Percentiles rank a stretch among this genome's conserved stretches.
Conservation (phyloP, 495 filamentous ascomycete genomes). For the Talaromyces ruber region DNA sequence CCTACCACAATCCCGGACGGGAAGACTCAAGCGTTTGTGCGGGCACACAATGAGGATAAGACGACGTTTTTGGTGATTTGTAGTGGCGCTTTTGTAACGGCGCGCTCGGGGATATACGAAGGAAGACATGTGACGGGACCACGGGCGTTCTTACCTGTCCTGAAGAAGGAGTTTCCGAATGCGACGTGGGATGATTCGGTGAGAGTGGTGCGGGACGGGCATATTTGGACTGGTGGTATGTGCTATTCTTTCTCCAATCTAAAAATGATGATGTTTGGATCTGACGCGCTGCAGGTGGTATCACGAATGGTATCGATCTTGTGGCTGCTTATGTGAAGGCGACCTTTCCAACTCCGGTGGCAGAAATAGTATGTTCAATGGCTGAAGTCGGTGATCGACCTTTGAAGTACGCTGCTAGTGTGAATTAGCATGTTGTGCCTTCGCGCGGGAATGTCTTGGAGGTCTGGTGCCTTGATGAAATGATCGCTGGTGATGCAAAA, state of each 20-base stretch:
- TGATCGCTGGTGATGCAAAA: neutral
- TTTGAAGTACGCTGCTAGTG: conserved; percentile 24
- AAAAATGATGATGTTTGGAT: neutral
- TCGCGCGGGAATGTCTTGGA: neutral
- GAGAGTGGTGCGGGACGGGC: conserved; percentile 47
- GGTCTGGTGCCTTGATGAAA: too few relatives aligned
- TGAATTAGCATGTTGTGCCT: neutral
- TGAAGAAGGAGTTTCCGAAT: conserved; percentile 35
- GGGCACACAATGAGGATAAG: conserved; percentile 22
- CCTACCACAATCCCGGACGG: conserved; percentile 22
- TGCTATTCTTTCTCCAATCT: neutral
- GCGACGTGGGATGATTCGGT: conserved; percentile 35
- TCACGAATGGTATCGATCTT: conserved; percentile 57
- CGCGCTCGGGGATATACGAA: conserved; percentile 40
- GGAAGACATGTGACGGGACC: conserved; percentile 44
- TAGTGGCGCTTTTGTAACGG: conserved; percentile 41
- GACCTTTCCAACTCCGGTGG: conserved; percentile 35
- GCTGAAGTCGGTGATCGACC: conserved; percentile 43
- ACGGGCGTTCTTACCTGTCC: conserved; percentile 31
- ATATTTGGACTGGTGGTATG: conserved; percentile 53
- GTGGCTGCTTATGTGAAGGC: conserved; percentile 45
- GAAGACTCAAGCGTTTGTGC: conserved; percentile 36
- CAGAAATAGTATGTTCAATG: conserved; percentile 38
- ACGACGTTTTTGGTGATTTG: conserved; percentile 47
- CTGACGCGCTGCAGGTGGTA: conserved; percentile 33